These are phyloP conservation scores for Fonsecaea erecta DNA, from an alignment of 2,329 filamentous ascomycete species.

Conservation along the genomic window DNA sequence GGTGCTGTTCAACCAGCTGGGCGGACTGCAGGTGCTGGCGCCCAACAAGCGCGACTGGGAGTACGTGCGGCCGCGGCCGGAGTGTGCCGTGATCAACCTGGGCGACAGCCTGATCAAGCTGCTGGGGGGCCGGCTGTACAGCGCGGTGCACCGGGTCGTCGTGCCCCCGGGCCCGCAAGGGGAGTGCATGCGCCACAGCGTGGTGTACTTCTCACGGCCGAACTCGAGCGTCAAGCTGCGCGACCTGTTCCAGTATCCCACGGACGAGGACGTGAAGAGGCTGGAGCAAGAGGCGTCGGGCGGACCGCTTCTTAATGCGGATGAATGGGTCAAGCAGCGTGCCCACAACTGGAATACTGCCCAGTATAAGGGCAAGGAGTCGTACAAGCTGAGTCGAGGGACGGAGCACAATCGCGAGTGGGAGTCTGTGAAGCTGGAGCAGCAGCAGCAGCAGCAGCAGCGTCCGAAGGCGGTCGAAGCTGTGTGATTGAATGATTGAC, in stretches of 20 bases:
- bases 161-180: conserved; percentile 37
- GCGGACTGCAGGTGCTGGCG: conserved; percentile 45
- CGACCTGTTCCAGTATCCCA: conserved; percentile 18
- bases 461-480: not conserved
- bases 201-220: conserved; percentile 36
- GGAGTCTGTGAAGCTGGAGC: conserved; percentile 1
- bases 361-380: conserved; percentile 23
- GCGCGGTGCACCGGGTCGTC: conserved; percentile 39
- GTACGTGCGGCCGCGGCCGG: conserved; percentile 35
- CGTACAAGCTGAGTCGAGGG: conserved; percentile 22
- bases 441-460: conserved; percentile 1
- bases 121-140: conserved; percentile 46
- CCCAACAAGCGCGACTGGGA: conserved; percentile 37
- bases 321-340: conserved; percentile 22
- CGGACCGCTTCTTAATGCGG: conserved; percentile 17
- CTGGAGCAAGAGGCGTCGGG: conserved; percentile 13
- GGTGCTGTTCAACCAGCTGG: conserved; percentile 44
- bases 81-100: conserved; percentile 51
- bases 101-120: conserved; percentile 56
- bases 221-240: conserved; percentile 17
- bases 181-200: conserved; percentile 25
- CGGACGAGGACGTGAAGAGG: conserved; percentile 11
- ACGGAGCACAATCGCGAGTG: conserved; percentile 22
- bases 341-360: conserved; percentile 26
- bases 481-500: too few relatives aligned